Conservation (phyloP, 2,329 filamentous ascomycete species). For the Aspergillus sp. region DNA sequence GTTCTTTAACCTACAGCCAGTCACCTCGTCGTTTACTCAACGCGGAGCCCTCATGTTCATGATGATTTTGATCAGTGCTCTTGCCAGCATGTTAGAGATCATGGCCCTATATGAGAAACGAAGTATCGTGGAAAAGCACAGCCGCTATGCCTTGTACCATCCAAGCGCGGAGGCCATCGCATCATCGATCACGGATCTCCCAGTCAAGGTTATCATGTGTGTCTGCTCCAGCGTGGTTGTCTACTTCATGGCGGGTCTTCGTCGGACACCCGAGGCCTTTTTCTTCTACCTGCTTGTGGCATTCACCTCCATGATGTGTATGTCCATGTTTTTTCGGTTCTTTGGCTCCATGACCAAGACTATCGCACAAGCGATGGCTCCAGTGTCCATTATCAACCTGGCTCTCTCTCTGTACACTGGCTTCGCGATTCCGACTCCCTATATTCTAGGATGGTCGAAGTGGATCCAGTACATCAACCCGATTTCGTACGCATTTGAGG, state of each 20-base stretch:
- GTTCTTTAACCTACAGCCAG: conserved; percentile 70
- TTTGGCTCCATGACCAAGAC: conserved; percentile 71
- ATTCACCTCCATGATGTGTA: conserved; percentile 67
- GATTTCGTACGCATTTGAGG: conserved; percentile 73
- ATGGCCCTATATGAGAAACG: conserved; percentile 18
- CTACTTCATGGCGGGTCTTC: conserved; percentile 82
- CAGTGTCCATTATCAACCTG: conserved; percentile 45
- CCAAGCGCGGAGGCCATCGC: conserved; percentile 10
- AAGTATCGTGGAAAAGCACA: conserved; percentile 18
- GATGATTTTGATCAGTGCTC: conserved; percentile 78
- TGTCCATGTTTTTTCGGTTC: conserved; percentile 80
- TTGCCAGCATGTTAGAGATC: conserved; percentile 67
- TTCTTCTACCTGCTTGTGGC: conserved; percentile 80
- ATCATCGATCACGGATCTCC: conserved; percentile 43
- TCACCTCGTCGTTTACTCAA: conserved; percentile 68
- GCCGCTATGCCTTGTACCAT: conserved; percentile 19
- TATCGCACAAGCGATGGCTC: conserved; percentile 52
- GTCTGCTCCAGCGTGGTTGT: conserved; percentile 72
- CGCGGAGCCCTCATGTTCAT: conserved; percentile 79
- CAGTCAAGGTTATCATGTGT: conserved; percentile 70
- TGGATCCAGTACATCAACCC: conserved; percentile 81
- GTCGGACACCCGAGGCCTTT: conserved; percentile 69
- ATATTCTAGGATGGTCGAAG: conserved; percentile 74
- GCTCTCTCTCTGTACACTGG: conserved; percentile 44
- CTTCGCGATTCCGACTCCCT: conserved; percentile 33